phyloP scores from a whole-genome alignment of 1,284 basidiomycete genomes.

The Pseudozyma tsukubaensis region DNA sequence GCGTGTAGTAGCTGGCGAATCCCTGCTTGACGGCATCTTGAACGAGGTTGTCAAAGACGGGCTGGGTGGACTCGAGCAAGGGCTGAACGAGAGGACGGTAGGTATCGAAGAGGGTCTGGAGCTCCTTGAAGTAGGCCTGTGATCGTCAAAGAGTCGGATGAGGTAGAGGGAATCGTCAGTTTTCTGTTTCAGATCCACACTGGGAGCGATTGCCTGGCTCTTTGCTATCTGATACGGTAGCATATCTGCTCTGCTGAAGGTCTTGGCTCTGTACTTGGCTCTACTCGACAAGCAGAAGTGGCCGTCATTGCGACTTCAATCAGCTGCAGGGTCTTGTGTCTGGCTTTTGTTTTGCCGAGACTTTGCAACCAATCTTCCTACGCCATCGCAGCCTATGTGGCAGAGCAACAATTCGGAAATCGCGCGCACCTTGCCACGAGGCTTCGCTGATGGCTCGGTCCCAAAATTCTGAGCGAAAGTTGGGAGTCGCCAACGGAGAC shows the following conservation, averaged over 20 bases:
- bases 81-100: constrained; percentile 86
- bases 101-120: constrained; percentile 88
- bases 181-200: background rate
- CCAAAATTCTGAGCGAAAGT: constrained; percentile 39
- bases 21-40: constrained; percentile 70
- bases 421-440: constrained; percentile 14
- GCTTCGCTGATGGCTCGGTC: constrained; percentile 14
- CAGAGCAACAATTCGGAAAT: constrained; percentile 12
- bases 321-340: constrained; percentile 23
- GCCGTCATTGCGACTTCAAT: background rate
- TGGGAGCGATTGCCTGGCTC: background rate
- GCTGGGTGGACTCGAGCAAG: constrained; percentile 77
- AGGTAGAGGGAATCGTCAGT: constrained; percentile 6
- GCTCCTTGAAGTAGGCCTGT: constrained; percentile 90
- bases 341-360: background rate
- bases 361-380: background rate
- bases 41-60: constrained; percentile 49
- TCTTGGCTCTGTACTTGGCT: background rate
- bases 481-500: constrained; percentile 12
- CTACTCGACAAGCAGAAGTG: background rate
- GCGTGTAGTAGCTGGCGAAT: constrained; percentile 79
- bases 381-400: background rate
- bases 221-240: background rate
- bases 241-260: background rate
- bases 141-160: constrained; percentile 8